phyloP scores from a whole-genome alignment of 768 basidiomycete species.

The Rhizopogon roseolus region DNA sequence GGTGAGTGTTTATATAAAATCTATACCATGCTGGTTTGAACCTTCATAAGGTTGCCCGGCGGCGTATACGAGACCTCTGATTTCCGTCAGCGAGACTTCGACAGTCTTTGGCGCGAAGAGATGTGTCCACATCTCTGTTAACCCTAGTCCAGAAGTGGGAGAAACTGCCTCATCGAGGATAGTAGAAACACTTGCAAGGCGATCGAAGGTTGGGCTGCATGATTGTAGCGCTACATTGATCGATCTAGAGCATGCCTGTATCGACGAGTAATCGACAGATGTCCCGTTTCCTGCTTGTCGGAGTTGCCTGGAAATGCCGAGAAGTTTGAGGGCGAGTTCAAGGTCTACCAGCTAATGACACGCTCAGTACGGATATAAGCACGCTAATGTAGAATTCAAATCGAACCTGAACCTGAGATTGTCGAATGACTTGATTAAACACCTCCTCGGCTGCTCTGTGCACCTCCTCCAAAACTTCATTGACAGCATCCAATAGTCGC shows the following conservation, averaged over 20 bases:
- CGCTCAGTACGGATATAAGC: not conserved
- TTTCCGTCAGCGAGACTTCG: slow-evolving; percentile 13
- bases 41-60: not conserved
- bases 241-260: slow-evolving; percentile 55
- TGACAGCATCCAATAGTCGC: slow-evolving; percentile 16
- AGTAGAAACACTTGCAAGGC: slow-evolving; percentile 27
- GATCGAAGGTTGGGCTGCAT: slow-evolving; percentile 28
- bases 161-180: slow-evolving; percentile 46
- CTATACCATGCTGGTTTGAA: not conserved
- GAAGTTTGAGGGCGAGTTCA: slow-evolving; percentile 29
- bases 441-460: slow-evolving; percentile 10
- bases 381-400: not conserved
- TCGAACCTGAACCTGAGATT: slow-evolving; percentile 24
- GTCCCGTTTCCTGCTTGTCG: slow-evolving; percentile 32
- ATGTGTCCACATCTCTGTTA: slow-evolving; percentile 67
- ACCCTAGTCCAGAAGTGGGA: slow-evolving; percentile 65
- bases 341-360: slow-evolving; percentile 23
- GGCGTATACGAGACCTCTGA: slow-evolving; percentile 12
- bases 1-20: not conserved
- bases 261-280: slow-evolving; percentile 60
- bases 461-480: slow-evolving; percentile 17
- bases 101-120: slow-evolving; percentile 24
- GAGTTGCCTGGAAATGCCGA: slow-evolving; percentile 38
- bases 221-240: slow-evolving; percentile 38
- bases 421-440: slow-evolving; percentile 11